Percentiles rank a stretch among this genome's conserved stretches.
Evolutionary conservation across 2,329 filamentous ascomycete genomes (phyloP).

Genomic region (Epichloe gansuensis): DNA sequence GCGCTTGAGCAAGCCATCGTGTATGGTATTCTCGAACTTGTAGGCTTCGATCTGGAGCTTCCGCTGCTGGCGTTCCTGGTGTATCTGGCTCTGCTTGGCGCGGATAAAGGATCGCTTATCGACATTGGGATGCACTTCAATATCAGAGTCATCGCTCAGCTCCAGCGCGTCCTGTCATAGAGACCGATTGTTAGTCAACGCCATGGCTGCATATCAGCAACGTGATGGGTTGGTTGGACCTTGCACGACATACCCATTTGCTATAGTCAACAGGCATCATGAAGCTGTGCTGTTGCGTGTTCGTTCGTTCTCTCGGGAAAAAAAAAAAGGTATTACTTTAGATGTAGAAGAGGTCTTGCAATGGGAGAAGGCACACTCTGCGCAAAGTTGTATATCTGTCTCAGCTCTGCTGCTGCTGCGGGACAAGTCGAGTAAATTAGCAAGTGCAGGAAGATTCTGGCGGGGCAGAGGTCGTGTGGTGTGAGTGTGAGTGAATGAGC

Average conservation of each 20-base stretch:
- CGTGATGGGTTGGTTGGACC: not conserved
- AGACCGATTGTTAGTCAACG: not conserved
- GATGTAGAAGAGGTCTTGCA: not conserved
- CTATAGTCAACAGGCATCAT: slow-evolving; percentile 46
- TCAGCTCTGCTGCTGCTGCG: not conserved
- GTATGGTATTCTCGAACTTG: slow-evolving; percentile 86
- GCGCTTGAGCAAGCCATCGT: slow-evolving; percentile 75
- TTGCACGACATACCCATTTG: slow-evolving; percentile 47
- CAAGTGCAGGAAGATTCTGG: not conserved
- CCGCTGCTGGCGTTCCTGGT: slow-evolving; percentile 75
- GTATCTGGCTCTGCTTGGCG: slow-evolving; percentile 95
- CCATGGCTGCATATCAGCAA: no score
- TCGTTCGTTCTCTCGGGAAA: not conserved
- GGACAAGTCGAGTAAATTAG: not conserved
- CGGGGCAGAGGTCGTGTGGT: not conserved
- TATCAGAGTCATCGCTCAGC: slow-evolving; percentile 94
- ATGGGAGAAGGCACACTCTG: no score
- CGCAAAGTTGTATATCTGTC: not conserved
- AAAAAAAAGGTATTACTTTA: not conserved
- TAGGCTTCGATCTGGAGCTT: slow-evolving; percentile 80
- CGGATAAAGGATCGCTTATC: slow-evolving; percentile 98
- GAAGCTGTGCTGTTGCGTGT: not conserved
- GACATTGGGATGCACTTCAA: slow-evolving; percentile 97
- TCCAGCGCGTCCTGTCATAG: slow-evolving; percentile 69
- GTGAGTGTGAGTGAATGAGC: no score